Conservation (phyloP, 805 yeast genomes). For the Candida ulmi region DNA sequence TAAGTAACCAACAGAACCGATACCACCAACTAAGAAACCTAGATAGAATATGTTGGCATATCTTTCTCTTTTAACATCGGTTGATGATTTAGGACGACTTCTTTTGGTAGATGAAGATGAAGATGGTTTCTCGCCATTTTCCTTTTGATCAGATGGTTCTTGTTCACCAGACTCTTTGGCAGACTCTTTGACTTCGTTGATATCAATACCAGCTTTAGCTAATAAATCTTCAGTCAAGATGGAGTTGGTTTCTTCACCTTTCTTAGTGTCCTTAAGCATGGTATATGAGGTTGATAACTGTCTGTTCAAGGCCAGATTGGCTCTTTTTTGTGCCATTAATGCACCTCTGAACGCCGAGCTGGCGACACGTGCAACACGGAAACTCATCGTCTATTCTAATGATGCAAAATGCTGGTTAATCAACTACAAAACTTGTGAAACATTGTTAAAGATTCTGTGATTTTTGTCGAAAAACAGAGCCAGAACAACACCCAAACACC, state of each 20-base stretch:
- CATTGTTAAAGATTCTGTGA: too few relatives aligned
- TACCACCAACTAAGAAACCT: slow-evolving; percentile 38
- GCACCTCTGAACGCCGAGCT: not conserved
- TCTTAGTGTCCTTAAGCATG: slow-evolving; percentile 15
- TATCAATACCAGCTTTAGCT: slow-evolving; percentile 78
- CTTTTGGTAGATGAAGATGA: slow-evolving; percentile 19
- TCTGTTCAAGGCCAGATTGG: slow-evolving; percentile 2
- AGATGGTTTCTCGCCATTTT: too few relatives aligned
- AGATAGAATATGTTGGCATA: slow-evolving; percentile 72
- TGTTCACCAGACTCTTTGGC: slow-evolving; percentile 22
- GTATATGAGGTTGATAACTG: slow-evolving; percentile 12
- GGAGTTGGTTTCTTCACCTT: slow-evolving; percentile 34
- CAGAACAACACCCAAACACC: too few relatives aligned
- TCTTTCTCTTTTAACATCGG: slow-evolving; percentile 78
- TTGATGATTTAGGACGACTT: slow-evolving; percentile 61
- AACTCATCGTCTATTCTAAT: too few relatives aligned
- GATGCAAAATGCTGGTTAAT: too few relatives aligned
- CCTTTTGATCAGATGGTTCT: slow-evolving; percentile 9
- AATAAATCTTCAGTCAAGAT: slow-evolving; percentile 77
- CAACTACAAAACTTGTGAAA: too few relatives aligned
- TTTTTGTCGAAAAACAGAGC: too few relatives aligned
- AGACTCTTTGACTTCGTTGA: slow-evolving; percentile 37
- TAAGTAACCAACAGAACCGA: slow-evolving; percentile 62
- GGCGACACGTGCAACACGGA: not conserved
- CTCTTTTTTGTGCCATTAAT: not conserved